Evolutionary conservation across 2,329 filamentous ascomycete species (phyloP), one percentile per base, ranked within the genome.

Genomic region (Thyridium curvatum): DNA sequence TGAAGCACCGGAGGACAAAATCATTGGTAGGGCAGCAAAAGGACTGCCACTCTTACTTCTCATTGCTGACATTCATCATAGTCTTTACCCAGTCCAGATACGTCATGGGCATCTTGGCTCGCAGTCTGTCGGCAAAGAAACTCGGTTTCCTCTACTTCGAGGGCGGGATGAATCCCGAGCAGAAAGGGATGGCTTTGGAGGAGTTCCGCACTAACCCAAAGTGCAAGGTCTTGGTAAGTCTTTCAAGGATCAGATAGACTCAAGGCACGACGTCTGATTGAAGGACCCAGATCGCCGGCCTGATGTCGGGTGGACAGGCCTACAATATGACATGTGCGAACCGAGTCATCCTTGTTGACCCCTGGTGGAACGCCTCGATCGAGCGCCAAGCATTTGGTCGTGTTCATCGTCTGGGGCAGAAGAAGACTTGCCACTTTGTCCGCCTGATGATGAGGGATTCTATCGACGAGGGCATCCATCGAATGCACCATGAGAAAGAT

Each of bases 381-480:
- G 80, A 87, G 47, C 61, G 77, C n/a, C 84, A 87, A 49, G 80
- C 75, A 0, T 70, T 71, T 30, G 62, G 62, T 2, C 72, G 84
- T 0, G 73, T 86, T 0, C 74, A 73, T 47, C 70, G 84, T 5
- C 77, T 81, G 3, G 82, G 82, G 0, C 85, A 91, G 45, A 44
- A 52, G 0, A 73, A 80, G 32, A 61, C 75, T 28, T 80, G 81
- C 0, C 62, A 75, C 10, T 70, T 84, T 41, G 68, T 75, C 1
- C 68, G 78, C 0, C 65, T 88, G 28, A 57, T 78, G 1, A 65
- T 79, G 0, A 56, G 63, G 2, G 62, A 72, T 4, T 74, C 69
- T 0, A 72, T 86, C 5, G 83, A 89, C 42, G 62, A 71, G 9
- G 60, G 68, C 0, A 62, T 88, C 4, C 52, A 70, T 0, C 34